Evolutionary conservation across 2,329 filamentous ascomycete species (phyloP), one percentile per base, ranked within the genome.

Genomic region (Calonectria pseudoturangicola): DNA sequence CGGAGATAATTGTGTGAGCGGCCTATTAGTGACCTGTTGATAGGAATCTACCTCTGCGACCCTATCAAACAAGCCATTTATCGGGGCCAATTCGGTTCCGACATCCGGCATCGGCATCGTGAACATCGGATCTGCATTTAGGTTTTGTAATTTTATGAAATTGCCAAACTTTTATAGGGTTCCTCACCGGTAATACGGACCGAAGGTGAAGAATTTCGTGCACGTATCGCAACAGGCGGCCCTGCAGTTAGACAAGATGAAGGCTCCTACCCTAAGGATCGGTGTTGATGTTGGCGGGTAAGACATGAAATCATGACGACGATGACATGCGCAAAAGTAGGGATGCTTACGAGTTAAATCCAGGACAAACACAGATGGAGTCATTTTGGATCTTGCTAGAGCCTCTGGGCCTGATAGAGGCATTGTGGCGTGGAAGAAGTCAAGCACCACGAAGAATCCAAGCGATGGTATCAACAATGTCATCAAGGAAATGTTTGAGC

Each of bases 341-440:
- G 5, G 9, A 33, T 33, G 30, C 30, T 33, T 33, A 33, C 30
- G 9, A 33, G 1, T 18, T 27, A 5, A 10, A 25, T 18, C 6
- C 45, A 65, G 62, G 10, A 66, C 64, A 39, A 66, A 66, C 27
- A 66, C 64, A 15, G 64, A 66, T 56, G 64, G 47, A 8, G 64
- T 66, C 12, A 56, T 66, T 10, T 16, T 66, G 28, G 86, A 89
- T 73, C 86, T 84, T 1, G 73, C 80, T 18, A 77, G 79, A 45
- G 76, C 82, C 0, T 77, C 79, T 5, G 81, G 84, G 10, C 74
- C 81, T 2, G 78, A 79, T 70, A 84, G 82, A 71, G 86, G 86
- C 33, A 86, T 88, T 56, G 62, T 88, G 3, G 86, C 86, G 3
- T 87, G 84, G 81, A 77, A 87, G 76, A 89, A 89, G 75, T 79